These are phyloP conservation scores for Musa schizocarpa DNA, from an alignment of 176 grass and related monocot species.

Conservation along the genomic window DNA sequence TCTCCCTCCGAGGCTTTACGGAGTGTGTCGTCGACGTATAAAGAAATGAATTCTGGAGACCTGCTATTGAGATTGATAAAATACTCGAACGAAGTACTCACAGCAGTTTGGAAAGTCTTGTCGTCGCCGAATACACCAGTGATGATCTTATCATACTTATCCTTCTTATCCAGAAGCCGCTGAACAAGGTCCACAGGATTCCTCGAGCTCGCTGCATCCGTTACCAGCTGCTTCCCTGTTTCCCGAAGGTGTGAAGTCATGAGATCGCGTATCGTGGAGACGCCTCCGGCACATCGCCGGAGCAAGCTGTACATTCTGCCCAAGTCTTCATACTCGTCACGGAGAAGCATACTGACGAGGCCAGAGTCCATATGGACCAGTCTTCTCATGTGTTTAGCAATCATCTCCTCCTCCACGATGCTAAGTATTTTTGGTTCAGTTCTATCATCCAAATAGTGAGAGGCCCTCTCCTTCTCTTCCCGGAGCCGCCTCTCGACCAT, in stretches of 20 bases:
- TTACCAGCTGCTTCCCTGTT: slow-evolving; percentile 76
- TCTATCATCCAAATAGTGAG: slow-evolving; percentile 71
- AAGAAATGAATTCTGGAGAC: slow-evolving; percentile 91
- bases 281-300: slow-evolving; percentile 66
- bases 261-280: slow-evolving; percentile 64
- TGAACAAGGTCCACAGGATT: slow-evolving; percentile 93
- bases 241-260: slow-evolving; percentile 83
- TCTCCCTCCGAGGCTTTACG: slow-evolving; percentile 73
- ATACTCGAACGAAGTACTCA: slow-evolving; percentile 88
- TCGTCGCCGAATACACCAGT: slow-evolving; percentile 79
- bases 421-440: slow-evolving; percentile 84
- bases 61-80: slow-evolving; percentile 95
- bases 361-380: slow-evolving; percentile 94
- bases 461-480: slow-evolving; percentile 92
- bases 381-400: slow-evolving; percentile 87
- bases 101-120: slow-evolving; percentile 89
- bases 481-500: slow-evolving; percentile 76
- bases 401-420: slow-evolving; percentile 92
- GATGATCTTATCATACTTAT: slow-evolving; percentile 92
- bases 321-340: slow-evolving; percentile 77
- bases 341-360: slow-evolving; percentile 84
- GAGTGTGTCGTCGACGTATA: slow-evolving; percentile 90
- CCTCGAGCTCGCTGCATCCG: slow-evolving; percentile 70
- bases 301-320: slow-evolving; percentile 79
- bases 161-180: slow-evolving; percentile 76